phyloP scores from a whole-genome alignment of 176 grass and related monocot species.

The Musa acuminata region DNA sequence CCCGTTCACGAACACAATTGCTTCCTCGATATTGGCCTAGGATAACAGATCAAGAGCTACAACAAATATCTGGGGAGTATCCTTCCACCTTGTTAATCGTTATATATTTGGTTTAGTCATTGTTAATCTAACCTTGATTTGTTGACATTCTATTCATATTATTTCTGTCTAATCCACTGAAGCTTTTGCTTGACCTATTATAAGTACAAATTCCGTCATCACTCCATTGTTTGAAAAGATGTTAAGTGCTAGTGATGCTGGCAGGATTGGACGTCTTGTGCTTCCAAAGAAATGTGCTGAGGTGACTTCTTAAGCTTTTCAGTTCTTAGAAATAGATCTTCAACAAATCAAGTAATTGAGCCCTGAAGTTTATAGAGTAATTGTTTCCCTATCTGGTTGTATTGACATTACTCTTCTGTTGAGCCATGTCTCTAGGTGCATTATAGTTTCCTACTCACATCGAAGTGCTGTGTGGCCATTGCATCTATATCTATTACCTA shows the following conservation, averaged over 20 bases:
- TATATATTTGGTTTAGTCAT: background rate
- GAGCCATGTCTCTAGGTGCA: too few relatives aligned
- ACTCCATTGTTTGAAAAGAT: conserved; percentile 98
- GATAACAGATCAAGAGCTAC: conserved; percentile 90
- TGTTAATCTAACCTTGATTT: background rate
- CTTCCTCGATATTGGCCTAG: conserved; percentile 97
- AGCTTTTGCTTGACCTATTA: conserved; percentile 42
- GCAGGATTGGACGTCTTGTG: conserved; percentile 91
- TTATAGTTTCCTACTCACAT: too few relatives aligned
- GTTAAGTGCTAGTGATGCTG: conserved; percentile 97
- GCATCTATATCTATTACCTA: too few relatives aligned
- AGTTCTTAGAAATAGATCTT: background rate
- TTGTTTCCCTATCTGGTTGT: background rate
- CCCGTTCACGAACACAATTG: conserved; percentile 57
- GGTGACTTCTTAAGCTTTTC: conserved; percentile 30
- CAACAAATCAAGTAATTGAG: too few relatives aligned
- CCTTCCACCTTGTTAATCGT: conserved; percentile 24
- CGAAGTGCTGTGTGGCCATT: too few relatives aligned
- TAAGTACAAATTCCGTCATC: conserved; percentile 80
- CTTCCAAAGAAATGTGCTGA: conserved; percentile 99
- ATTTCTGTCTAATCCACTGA: conserved; percentile 6
- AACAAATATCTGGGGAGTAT: conserved; percentile 89
- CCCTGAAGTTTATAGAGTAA: background rate
- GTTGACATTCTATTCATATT: background rate
- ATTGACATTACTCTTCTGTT: background rate